Base-by-base conservation (phyloP, 768 basidiomycete species). In the Rhodotorula kratochvilovae region DNA sequence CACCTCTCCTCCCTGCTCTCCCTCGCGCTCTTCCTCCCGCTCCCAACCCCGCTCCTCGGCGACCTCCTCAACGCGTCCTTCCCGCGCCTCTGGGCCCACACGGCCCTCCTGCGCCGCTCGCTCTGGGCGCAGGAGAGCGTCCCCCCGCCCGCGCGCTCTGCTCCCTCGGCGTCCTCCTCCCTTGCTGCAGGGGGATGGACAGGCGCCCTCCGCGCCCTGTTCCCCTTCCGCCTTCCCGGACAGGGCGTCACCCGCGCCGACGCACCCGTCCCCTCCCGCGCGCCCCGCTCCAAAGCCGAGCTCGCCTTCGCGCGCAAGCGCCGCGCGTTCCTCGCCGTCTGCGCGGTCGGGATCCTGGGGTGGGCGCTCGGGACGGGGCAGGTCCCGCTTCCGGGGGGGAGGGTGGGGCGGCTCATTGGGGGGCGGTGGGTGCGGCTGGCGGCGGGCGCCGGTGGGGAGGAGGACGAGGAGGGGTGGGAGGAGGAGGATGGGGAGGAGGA, bases 51-150 rank as follows among this genome's bases (percentile, higher is more conserved):
- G 10, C 59, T 74, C 59, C 73, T 74, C 63, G 66, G 66, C 39
- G 69, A 70, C 60, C 67, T 71, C 31, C 65, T 74, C 66, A 74
- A 74, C 69, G 73, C 73, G 8, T 74, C 73, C 31, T 74, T 71
- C 69, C 73, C 73, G n/a, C 73, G 73, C 43, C 67, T 74, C 23
- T 74, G 73, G 73, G 36, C 73, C 2, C 73, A 74, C 70, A 45
- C 69, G 5, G 66, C 69, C 15, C 69, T 74, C 56, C 66, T 74
- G 13, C 73, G 73, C 50, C 69, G 73, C 23, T 66, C 66, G 1
- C 67, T 74, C 50, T 74, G 73, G 73, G 66, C 66, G 29, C 39
- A 29, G 27, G 69, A 63, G 15, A 45, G 63, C 2, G 55, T 60
- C 25, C 59, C 66, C 3, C 60, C 46, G 16, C 46, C 57, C 35